phyloP scores from a whole-genome alignment of 2,329 filamentous ascomycete species.

The Claviceps cyperi region DNA sequence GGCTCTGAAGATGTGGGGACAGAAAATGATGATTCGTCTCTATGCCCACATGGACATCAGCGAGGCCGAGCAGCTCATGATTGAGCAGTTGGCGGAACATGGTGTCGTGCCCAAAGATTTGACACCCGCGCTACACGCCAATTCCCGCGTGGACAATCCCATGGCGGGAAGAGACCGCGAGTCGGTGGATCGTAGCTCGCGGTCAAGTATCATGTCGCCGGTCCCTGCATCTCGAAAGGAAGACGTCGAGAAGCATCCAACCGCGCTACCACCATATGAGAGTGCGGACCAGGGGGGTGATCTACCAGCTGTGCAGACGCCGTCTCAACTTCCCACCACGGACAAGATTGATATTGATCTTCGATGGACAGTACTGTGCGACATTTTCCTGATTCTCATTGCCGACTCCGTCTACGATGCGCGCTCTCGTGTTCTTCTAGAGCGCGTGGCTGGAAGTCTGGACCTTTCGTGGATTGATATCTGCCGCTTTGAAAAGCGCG shows the following conservation, averaged over 20 bases:
- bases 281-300: slow-evolving; percentile 54
- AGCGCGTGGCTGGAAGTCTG: slow-evolving; percentile 67
- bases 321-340: slow-evolving; percentile 67
- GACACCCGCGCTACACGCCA: slow-evolving; percentile 76
- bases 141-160: slow-evolving; percentile 84
- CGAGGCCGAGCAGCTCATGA: slow-evolving; percentile 88
- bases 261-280: slow-evolving; percentile 42
- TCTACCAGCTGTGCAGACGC: slow-evolving; percentile 65
- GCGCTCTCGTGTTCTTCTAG: slow-evolving; percentile 70
- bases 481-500: slow-evolving; percentile 89
- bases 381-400: slow-evolving; percentile 88
- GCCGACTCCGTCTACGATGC: slow-evolving; percentile 91
- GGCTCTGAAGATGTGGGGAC: slow-evolving; percentile 84
- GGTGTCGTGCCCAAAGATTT: slow-evolving; percentile 76
- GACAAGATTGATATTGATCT: slow-evolving; percentile 89
- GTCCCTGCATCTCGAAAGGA: slow-evolving; percentile 15
- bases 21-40: slow-evolving; percentile 93
- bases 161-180: slow-evolving; percentile 41
- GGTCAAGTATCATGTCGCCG: slow-evolving; percentile 11
- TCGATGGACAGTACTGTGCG: slow-evolving; percentile 91
- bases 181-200: slow-evolving; percentile 5
- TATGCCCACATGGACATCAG: slow-evolving; percentile 97
- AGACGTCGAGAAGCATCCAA: slow-evolving; percentile 32
- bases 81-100: slow-evolving; percentile 88
- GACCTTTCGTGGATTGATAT: slow-evolving; percentile 85